phyloP scores from a whole-genome alignment of 257 asterid genomes.

The Leptodermis oblonga region DNA sequence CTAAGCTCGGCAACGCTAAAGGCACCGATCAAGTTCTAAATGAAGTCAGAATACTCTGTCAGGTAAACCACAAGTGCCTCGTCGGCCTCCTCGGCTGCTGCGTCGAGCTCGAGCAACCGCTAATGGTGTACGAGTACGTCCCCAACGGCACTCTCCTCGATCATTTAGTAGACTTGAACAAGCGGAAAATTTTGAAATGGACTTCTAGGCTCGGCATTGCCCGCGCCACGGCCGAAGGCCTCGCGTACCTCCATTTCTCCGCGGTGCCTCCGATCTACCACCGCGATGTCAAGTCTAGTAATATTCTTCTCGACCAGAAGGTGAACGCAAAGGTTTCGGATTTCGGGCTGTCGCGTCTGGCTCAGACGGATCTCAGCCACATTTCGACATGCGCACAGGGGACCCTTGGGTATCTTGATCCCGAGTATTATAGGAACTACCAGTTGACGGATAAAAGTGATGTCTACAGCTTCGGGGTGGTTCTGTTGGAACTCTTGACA shows the following conservation, averaged over 20 bases:
- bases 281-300: slow-evolving; percentile 90
- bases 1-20: slow-evolving; percentile 77
- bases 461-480: slow-evolving; percentile 90
- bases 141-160: slow-evolving; percentile 63
- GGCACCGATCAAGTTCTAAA: slow-evolving; percentile 86
- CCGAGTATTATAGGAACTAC: slow-evolving; percentile 81
- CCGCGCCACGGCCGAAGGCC: slow-evolving; percentile 73
- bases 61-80: slow-evolving; percentile 79
- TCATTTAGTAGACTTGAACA: slow-evolving; percentile 35
- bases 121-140: slow-evolving; percentile 77
- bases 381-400: slow-evolving; percentile 95
- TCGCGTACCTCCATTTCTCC: slow-evolving; percentile 83
- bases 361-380: slow-evolving; percentile 85
- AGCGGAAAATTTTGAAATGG: slow-evolving; percentile 48
- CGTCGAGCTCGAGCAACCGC: slow-evolving; percentile 84
- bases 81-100: slow-evolving; percentile 88
- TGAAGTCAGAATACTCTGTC: slow-evolving; percentile 87
- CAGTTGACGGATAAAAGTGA: slow-evolving; percentile 91
- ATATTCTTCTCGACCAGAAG: slow-evolving; percentile 68
- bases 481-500: slow-evolving; percentile 73
- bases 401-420: slow-evolving; percentile 88
- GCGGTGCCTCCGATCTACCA: slow-evolving; percentile 87
- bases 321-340: slow-evolving; percentile 73
- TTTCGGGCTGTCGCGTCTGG: slow-evolving; percentile 80
- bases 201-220: slow-evolving; percentile 52